phyloP scores from a whole-genome alignment of 164 flowering plant species.

The Magnolia kwangsiensis region DNA sequence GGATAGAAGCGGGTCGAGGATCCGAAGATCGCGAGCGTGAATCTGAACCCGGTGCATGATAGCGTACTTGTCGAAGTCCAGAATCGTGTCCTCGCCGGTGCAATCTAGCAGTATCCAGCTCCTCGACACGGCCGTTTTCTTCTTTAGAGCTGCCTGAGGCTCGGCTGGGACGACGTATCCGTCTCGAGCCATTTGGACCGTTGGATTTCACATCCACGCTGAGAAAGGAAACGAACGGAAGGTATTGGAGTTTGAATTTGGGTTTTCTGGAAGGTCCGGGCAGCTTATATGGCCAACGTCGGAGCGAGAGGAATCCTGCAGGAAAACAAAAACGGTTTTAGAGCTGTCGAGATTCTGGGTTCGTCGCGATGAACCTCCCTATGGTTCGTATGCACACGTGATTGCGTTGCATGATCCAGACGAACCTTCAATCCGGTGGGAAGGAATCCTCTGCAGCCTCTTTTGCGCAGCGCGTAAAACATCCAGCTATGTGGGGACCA shows the following conservation, averaged over 20 bases:
- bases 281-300: background rate
- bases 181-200: constrained; percentile 43
- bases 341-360: too few species aligned
- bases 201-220: constrained; percentile 7
- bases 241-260: background rate
- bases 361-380: too few species aligned
- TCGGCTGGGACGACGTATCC: constrained; percentile 41
- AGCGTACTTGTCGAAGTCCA: constrained; percentile 83
- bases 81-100: constrained; percentile 47
- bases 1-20: constrained; percentile 82
- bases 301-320: too few species aligned
- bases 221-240: background rate
- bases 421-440: too few species aligned
- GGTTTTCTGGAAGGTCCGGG: background rate
- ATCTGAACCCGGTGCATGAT: constrained; percentile 88
- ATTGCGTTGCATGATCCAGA: too few species aligned
- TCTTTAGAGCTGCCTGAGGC: constrained; percentile 44
- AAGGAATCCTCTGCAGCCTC: too few species aligned
- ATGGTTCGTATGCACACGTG: too few species aligned
- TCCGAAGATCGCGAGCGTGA: constrained; percentile 89
- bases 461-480: too few species aligned
- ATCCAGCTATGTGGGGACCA: too few species aligned
- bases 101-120: constrained; percentile 72
- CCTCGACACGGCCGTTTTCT: constrained; percentile 58
- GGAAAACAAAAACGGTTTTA: too few species aligned